Evolutionary conservation across 495 filamentous ascomycete genomes (phyloP), one percentile per base, ranked within the genome.

Genomic region (Penicillium goetzii): DNA sequence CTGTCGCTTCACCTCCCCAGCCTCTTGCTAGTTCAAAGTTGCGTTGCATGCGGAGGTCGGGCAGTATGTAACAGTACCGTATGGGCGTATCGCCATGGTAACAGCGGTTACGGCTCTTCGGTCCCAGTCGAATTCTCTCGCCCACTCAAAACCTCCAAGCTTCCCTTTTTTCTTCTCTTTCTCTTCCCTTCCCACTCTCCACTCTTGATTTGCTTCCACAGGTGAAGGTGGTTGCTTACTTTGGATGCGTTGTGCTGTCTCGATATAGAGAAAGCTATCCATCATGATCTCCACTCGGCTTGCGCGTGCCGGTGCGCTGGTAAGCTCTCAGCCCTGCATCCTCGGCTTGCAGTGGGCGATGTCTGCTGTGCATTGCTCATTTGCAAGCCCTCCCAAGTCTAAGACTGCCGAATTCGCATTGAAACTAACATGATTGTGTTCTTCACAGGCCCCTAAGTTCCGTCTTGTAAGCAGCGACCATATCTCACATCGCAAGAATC

Each of bases 251-350:
- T 68, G 59, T 70, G 47, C 38, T 67, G 58, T 52, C 55, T 66
- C 61, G 5, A 40, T 26, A 12, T 59, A 62, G 59, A 73, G 74
- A 76, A 72, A 77, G 72, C 77, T 79, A 15, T 73, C 62, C 76
- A 84, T 71, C 65, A 86, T 86, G 83, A 83, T 86, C 68, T 78
- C 82, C 67, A 76, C 83, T 71, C 79, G 79, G 73, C 75, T 86
- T 69, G 79, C 80, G 79, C 83, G 83, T 76, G 70, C 81, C 70
- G 81, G 81, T 80, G 83, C 78, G 78, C 81, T 84, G 80, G 83
- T 85, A 82, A 69, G 83, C 77, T 62, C 59, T 30, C 56, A 57
- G 33, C 51, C 62, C 65, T 59, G 17, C 64, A 38, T 34, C 64
- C 54, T 55, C 49, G 57, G 59, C 56, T 56, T 61, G 50, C 10